phyloP scores from a whole-genome alignment of 2,329 filamentous ascomycete genomes.

The Dactylonectria macrodidyma region DNA sequence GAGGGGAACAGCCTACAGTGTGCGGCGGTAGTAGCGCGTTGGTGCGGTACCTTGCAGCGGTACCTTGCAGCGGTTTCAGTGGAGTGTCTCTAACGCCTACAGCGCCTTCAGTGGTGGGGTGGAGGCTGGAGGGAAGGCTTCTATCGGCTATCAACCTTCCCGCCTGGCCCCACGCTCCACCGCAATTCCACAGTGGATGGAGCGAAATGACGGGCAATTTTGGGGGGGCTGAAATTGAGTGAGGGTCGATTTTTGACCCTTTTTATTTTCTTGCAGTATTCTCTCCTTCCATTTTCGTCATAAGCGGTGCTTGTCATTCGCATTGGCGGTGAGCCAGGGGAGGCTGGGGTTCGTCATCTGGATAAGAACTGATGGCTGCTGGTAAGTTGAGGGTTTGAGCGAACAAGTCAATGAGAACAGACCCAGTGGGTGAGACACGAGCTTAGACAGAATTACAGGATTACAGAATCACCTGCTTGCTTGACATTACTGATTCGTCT shows the following conservation, averaged over 20 bases:
- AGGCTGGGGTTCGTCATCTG: not conserved
- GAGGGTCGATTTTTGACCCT: not conserved
- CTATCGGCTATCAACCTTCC: not conserved
- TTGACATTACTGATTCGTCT: too few species aligned
- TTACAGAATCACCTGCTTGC: too few species aligned
- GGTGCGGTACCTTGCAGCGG: not conserved
- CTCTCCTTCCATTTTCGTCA: not conserved
- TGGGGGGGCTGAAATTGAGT: not conserved
- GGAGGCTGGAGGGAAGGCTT: not conserved
- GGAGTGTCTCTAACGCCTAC: too few species aligned
- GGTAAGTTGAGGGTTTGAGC: not conserved
- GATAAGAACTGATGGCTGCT: not conserved
- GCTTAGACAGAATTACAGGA: too few species aligned
- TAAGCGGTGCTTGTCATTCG: not conserved
- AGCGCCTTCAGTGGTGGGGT: too few species aligned
- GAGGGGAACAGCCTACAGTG: not conserved
- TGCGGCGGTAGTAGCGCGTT: not conserved
- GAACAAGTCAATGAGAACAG: not conserved
- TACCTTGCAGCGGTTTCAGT: too few species aligned
- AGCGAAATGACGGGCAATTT: not conserved
- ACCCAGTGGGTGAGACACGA: too few species aligned
- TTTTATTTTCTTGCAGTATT: not conserved
- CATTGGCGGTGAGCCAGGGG: not conserved
- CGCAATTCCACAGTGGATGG: not conserved
- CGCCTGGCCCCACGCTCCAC: not conserved